Evolutionary conservation across 2,329 filamentous ascomycete species (phyloP).

Genomic region (Alternaria longipes): DNA sequence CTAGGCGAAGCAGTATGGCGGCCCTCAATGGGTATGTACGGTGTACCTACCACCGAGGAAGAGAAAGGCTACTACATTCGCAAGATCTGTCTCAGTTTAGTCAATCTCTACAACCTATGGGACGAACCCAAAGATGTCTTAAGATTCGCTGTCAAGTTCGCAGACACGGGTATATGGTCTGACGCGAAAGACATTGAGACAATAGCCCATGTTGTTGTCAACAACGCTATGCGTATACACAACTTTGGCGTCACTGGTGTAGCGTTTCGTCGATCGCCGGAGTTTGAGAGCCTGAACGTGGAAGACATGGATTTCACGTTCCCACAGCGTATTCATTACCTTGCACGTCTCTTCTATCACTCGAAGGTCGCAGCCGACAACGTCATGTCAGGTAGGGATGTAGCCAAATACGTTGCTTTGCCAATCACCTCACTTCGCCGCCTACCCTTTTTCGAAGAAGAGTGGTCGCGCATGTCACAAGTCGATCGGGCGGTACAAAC

Average conservation of each 20-base stretch:
- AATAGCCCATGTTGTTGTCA: slow-evolving; percentile 1
- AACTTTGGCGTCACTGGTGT: background rate
- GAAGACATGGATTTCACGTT: slow-evolving; percentile 12
- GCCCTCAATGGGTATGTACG: background rate
- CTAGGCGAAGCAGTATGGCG: background rate
- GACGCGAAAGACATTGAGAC: slow-evolving; percentile 1
- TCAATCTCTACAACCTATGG: background rate
- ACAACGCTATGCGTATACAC: slow-evolving; percentile 1
- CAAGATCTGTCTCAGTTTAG: background rate
- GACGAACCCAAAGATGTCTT: background rate
- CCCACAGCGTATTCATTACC: slow-evolving; percentile 9
- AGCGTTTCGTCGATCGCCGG: background rate
- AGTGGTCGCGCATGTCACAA: background rate
- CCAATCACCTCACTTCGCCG: slow-evolving; percentile 1
- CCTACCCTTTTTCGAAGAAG: background rate
- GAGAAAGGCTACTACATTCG: background rate
- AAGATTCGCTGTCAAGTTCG: background rate
- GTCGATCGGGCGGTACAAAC: background rate
- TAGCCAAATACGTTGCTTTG: slow-evolving; percentile 3
- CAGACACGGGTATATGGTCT: background rate
- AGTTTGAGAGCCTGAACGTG: background rate
- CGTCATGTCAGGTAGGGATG: slow-evolving; percentile 4
- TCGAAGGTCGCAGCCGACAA: slow-evolving; percentile 7
- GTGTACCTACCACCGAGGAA: background rate
- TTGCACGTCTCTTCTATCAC: slow-evolving; percentile 1